Percentiles rank a stretch among this genome's conserved stretches.
Evolutionary conservation across 1,284 basidiomycete genomes (phyloP).

Genomic region (Dichomitus squalens): DNA sequence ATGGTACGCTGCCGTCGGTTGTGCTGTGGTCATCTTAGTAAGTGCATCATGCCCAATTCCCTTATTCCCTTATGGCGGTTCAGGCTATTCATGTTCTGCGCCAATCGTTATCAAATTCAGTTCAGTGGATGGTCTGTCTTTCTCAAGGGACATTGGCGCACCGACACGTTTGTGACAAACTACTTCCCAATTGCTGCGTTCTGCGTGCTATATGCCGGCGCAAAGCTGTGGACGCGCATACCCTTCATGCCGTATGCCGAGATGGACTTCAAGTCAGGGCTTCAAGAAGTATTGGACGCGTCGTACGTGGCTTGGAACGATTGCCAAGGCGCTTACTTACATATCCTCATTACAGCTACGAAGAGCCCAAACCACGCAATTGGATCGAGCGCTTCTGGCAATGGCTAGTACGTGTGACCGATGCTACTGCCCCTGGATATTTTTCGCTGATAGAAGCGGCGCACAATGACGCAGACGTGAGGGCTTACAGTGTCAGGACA

Average conservation of each 20-base stretch:
- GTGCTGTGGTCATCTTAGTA: conserved; percentile 69
- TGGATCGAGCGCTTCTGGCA: conserved; percentile 66
- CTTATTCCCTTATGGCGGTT: no score
- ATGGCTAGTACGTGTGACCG: conserved; percentile 52
- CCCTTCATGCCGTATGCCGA: conserved; percentile 52
- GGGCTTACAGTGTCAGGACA: no score
- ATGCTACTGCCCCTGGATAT: background rate
- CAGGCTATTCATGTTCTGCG: background rate
- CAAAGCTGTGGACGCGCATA: conserved; percentile 54
- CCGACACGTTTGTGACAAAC: conserved; percentile 55
- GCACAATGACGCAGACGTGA: background rate
- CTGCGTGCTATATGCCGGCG: conserved; percentile 70
- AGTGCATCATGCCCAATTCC: conserved; percentile 31
- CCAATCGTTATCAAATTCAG: conserved; percentile 35
- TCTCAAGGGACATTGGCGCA: conserved; percentile 66
- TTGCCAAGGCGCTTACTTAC: background rate
- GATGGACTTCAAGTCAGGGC: conserved; percentile 75
- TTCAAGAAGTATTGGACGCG: conserved; percentile 72
- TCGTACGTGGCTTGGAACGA: conserved; percentile 41
- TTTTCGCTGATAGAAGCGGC: background rate
- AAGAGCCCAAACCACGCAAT: conserved; percentile 72
- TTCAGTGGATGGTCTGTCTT: conserved; percentile 80
- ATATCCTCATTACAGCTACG: conserved; percentile 13
- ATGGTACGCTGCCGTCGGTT: conserved; percentile 61
- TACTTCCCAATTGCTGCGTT: conserved; percentile 79